A percentile compares a stretch with the other conserved stretches of the same genome.
Evolutionary conservation across 2,329 filamentous ascomycete species (phyloP).

Genomic region (Scleromitrula shiraiana): DNA sequence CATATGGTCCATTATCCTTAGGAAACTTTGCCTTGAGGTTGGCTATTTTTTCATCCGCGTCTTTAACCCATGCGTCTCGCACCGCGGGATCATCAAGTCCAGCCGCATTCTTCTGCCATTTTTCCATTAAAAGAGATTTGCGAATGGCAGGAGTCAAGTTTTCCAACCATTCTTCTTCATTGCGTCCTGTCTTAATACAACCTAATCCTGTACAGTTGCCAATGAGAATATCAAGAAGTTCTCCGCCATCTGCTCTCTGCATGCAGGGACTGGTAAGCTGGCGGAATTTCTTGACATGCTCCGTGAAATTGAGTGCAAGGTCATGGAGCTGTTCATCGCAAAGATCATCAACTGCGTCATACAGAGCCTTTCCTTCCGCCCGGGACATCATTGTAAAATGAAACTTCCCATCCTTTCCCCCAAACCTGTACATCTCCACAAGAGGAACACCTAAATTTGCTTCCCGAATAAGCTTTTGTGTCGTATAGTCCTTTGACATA

Average conservation of each 20-base stretch:
- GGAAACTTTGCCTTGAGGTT: neutral
- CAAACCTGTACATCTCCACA: neutral
- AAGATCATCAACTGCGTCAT: accelerated
- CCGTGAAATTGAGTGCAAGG: accelerated
- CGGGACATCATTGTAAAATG: neutral
- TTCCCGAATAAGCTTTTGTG: neutral
- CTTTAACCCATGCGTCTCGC: neutral
- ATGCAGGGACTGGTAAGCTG: neutral
- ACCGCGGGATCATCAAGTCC: neutral
- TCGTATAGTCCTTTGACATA: neutral
- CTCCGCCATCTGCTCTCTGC: neutral
- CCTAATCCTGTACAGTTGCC: neutral
- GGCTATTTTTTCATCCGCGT: neutral
- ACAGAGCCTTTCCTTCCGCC: neutral
- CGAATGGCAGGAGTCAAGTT: neutral
- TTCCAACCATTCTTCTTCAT: slow-evolving; percentile 2
- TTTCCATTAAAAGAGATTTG: neutral
- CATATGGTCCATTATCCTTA: slow-evolving; percentile 2
- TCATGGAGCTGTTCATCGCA: neutral
- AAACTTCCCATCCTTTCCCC: neutral
- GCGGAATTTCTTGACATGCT: accelerated
- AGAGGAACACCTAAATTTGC: neutral
- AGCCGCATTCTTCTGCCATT: accelerated
- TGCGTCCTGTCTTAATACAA: neutral
- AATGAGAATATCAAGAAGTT: neutral